Evolutionary conservation across 495 filamentous ascomycete genomes (phyloP).

Genomic region (Corynascus novoguineensis): DNA sequence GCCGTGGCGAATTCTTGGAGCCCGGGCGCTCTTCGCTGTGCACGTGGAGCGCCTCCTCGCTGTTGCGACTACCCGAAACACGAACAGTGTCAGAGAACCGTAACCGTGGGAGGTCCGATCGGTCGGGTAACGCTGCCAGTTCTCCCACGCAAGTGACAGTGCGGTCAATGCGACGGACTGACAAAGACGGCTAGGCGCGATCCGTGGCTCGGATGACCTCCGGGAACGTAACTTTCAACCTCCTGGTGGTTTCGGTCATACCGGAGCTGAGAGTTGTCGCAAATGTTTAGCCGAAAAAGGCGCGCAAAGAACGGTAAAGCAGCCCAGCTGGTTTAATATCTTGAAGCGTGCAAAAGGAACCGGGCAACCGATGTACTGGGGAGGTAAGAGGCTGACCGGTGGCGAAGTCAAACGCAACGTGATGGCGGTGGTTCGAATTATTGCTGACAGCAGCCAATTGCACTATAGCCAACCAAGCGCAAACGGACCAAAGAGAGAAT

Average conservation of each 20-base stretch:
- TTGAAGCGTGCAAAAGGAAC: not conserved
- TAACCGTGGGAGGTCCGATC: slow-evolving; percentile 16
- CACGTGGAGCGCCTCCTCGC: slow-evolving; percentile 7
- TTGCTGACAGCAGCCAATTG: slow-evolving; percentile 3
- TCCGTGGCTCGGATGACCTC: not conserved
- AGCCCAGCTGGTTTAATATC: slow-evolving; percentile 1
- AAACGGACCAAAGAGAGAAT: slow-evolving; percentile 11
- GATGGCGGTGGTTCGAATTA: slow-evolving; percentile 8
- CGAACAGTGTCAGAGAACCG: slow-evolving; percentile 16
- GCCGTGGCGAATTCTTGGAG: not conserved
- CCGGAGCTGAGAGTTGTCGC: not conserved
- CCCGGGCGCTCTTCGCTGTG: not conserved
- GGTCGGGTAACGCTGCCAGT: slow-evolving; percentile 1
- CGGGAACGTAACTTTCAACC: not conserved
- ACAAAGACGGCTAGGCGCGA: not conserved
- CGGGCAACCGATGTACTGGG: slow-evolving; percentile 5
- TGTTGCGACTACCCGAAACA: slow-evolving; percentile 20
- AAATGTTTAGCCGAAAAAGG: not conserved
- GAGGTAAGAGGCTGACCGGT: not conserved
- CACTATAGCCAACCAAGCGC: slow-evolving; percentile 5
- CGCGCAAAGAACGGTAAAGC: not conserved
- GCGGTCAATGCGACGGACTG: slow-evolving; percentile 15
- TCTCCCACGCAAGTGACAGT: not conserved
- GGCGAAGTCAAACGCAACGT: slow-evolving; percentile 8
- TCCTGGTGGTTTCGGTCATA: not conserved